A percentile compares a stretch with the other conserved stretches of the same genome.
Evolutionary conservation across 2,329 filamentous ascomycete genomes (phyloP).

Genomic region (Talaromyces amestolkiae): DNA sequence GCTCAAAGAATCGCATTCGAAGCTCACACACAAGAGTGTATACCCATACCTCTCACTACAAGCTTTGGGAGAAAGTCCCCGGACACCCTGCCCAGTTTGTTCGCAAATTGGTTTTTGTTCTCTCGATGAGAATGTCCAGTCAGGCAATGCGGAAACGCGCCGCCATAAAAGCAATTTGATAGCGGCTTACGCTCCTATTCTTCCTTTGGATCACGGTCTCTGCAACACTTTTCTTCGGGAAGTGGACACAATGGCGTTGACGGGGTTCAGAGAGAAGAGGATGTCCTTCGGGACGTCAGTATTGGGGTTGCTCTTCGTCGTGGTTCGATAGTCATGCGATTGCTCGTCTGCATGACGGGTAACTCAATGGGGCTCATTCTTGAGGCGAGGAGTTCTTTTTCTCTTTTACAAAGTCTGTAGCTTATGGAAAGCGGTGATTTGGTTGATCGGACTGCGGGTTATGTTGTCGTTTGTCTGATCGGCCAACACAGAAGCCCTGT

Average conservation of each 20-base stretch:
- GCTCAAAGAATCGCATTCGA: slow-evolving; percentile 99
- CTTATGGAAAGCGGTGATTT: slow-evolving; percentile 54
- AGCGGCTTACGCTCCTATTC: slow-evolving; percentile 72
- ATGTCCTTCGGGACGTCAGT: slow-evolving; percentile 24
- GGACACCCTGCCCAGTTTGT: slow-evolving; percentile 66
- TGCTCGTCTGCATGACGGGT: slow-evolving; percentile 64
- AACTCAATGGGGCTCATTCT: slow-evolving; percentile 99
- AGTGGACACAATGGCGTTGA: slow-evolving; percentile 38
- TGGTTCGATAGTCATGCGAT: slow-evolving; percentile 98
- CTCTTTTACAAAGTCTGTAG: slow-evolving; percentile 48
- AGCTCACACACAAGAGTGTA: slow-evolving; percentile 82
- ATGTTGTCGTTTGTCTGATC: slow-evolving; percentile 21
- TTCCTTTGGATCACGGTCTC: slow-evolving; percentile 42
- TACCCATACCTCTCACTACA: slow-evolving; percentile 36
- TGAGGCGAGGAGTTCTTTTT: slow-evolving; percentile 80
- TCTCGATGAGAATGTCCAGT: slow-evolving; percentile 25
- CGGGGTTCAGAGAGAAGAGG: slow-evolving; percentile 36
- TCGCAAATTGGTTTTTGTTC: slow-evolving; percentile 28
- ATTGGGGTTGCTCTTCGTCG: slow-evolving; percentile 74
- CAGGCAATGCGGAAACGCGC: slow-evolving; percentile 88
- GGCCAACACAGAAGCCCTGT: slow-evolving; percentile 59
- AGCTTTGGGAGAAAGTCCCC: slow-evolving; percentile 99
- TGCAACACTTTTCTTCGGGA: slow-evolving; percentile 25
- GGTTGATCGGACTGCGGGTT: not conserved
- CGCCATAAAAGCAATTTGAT: slow-evolving; percentile 93